Conservation (phyloP, 305 asterid genomes). For the Solanum hybrid region DNA sequence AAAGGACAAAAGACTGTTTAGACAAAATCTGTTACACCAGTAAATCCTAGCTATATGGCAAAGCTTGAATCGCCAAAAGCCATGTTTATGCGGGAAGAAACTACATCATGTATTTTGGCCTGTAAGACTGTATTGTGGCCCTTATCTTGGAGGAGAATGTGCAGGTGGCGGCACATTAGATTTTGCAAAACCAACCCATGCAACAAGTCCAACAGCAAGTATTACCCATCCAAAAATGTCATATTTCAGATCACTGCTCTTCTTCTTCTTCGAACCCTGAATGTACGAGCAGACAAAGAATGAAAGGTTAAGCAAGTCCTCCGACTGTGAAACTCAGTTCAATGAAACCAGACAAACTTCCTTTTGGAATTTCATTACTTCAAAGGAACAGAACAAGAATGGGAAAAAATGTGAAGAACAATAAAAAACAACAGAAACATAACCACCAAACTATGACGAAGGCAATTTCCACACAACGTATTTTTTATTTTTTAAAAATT, state of each 20-base stretch:
- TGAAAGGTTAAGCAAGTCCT: not conserved
- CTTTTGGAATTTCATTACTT: not conserved
- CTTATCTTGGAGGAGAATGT: slow-evolving; percentile 12
- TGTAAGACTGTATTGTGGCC: not conserved
- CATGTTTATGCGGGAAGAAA: not conserved
- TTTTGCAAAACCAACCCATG: slow-evolving; percentile 65
- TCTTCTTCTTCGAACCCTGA: slow-evolving; percentile 36
- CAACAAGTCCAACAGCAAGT: slow-evolving; percentile 67
- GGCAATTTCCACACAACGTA: not conserved
- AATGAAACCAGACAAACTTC: not conserved
- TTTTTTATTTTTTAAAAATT: not conserved
- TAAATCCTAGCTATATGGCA: not conserved
- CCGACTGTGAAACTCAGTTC: not conserved
- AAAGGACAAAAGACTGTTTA: not conserved
- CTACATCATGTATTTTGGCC: not conserved
- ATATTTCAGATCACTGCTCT: slow-evolving; percentile 53
- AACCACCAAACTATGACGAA: not conserved
- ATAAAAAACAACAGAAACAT: not conserved
- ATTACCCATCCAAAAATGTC: slow-evolving; percentile 69
- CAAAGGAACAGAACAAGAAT: not conserved
- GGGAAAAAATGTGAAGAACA: not conserved
- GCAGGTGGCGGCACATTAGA: slow-evolving; percentile 39
- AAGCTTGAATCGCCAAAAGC: not conserved
- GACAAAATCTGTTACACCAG: not conserved
- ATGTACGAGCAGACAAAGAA: not conserved